These are phyloP conservation scores for Saccharomycopsis sp. DNA, from an alignment of 805 yeast genomes.

Conservation along the genomic window DNA sequence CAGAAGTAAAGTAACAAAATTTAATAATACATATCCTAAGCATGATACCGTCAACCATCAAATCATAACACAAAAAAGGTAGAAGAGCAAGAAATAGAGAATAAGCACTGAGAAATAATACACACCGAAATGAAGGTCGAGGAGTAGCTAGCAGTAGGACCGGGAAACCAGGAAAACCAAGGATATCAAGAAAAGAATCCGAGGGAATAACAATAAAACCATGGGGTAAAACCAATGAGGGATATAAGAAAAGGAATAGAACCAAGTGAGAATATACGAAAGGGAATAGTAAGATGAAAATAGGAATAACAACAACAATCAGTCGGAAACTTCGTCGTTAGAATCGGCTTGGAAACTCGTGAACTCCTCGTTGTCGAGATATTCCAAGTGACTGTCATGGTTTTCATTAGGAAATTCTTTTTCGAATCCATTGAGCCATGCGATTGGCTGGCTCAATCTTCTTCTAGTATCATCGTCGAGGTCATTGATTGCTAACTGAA, in stretches of 20 bases:
- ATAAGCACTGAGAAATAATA: background rate
- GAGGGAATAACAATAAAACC: no score
- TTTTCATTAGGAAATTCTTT: conserved; percentile 24
- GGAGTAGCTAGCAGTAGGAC: background rate
- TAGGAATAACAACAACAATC: background rate
- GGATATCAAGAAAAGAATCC: no score
- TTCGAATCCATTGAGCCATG: conserved; percentile 34
- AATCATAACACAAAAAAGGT: background rate
- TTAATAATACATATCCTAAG: background rate
- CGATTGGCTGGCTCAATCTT: conserved; percentile 23
- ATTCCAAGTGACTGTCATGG: conserved; percentile 23
- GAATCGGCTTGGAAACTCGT: conserved; percentile 27
- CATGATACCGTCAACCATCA: background rate
- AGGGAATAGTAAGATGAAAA: background rate
- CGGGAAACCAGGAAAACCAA: no score
- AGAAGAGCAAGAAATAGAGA: background rate
- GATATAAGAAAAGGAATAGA: background rate
- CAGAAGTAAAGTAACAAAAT: background rate
- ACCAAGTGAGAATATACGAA: background rate
- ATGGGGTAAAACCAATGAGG: no score
- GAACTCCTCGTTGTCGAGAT: conserved; percentile 22
- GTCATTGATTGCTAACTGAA: background rate
- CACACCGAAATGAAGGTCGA: background rate
- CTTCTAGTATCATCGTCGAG: conserved; percentile 16
- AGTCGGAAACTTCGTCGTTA: conserved; percentile 19